A percentile compares a stretch with the other conserved stretches of the same genome.
phyloP scores from a whole-genome alignment of 257 asterid genomes.

The Jaltomata sinuosa region DNA sequence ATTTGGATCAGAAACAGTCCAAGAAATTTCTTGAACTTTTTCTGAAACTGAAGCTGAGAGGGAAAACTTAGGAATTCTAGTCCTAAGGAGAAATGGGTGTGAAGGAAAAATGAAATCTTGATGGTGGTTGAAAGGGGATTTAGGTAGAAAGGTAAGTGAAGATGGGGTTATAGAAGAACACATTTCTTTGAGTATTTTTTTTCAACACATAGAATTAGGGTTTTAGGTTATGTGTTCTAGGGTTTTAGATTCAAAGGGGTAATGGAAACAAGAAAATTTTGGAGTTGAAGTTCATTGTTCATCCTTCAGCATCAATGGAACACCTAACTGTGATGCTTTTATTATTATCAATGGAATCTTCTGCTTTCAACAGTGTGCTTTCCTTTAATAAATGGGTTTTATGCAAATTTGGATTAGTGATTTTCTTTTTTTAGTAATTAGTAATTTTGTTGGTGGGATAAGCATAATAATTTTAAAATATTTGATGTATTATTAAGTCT shows the following conservation, averaged over 20 bases:
- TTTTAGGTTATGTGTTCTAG: not conserved
- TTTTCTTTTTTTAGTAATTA: no score
- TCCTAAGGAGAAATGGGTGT: conserved; percentile 23
- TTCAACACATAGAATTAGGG: no score
- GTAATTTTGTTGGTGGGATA: no score
- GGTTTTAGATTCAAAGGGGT: not conserved
- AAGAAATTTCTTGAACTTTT: conserved; percentile 33
- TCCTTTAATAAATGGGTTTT: not conserved
- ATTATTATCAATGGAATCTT: not conserved
- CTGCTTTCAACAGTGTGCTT: not conserved
- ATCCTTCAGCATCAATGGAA: not conserved
- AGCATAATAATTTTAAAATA: no score
- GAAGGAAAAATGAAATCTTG: conserved; percentile 24
- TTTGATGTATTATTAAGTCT: no score
- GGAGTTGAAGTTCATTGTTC: not conserved
- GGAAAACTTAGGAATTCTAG: conserved; percentile 22
- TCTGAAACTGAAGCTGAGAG: conserved; percentile 44
- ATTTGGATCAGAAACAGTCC: conserved; percentile 33
- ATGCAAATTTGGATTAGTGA: not conserved
- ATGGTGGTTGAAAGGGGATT: conserved; percentile 21
- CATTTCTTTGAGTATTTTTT: conserved; percentile 18
- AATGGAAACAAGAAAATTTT: not conserved
- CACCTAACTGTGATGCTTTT: not conserved
- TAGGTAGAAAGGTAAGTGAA: conserved; percentile 32
- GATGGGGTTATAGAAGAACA: conserved; percentile 36